A percentile compares a stretch with the other conserved stretches of the same genome.
Conservation (phyloP, 1,139 yeast species). For the Wickerhamiella infanticola region DNA sequence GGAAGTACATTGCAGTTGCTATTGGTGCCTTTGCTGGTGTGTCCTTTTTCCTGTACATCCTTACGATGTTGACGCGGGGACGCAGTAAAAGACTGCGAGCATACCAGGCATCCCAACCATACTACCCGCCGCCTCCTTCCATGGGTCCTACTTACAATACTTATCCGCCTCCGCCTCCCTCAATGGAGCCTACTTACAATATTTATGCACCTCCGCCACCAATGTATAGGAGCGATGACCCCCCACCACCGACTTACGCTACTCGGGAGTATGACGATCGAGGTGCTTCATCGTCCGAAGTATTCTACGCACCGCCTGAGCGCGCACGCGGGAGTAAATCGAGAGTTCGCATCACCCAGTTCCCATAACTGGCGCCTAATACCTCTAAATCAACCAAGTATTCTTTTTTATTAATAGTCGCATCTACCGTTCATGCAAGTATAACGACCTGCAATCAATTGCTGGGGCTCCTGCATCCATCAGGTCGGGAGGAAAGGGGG, state of each 20-base stretch:
- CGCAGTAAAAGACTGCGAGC: background rate
- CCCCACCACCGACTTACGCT: background rate
- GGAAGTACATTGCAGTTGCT: constrained; percentile 13
- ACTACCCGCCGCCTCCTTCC: background rate
- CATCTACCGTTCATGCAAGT: background rate
- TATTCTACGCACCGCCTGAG: too few relatives aligned
- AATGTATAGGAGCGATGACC: background rate
- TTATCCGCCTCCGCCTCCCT: background rate
- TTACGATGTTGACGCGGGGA: constrained; percentile 8
- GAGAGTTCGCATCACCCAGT: too few relatives aligned
- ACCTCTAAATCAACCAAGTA: background rate
- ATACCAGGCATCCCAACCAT: background rate
- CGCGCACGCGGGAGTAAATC: too few relatives aligned
- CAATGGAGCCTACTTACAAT: background rate
- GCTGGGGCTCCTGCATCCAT: too few relatives aligned
- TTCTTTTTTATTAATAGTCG: background rate
- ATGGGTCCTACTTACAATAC: background rate
- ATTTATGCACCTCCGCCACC: background rate
- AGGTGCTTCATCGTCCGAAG: too few relatives aligned
- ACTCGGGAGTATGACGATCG: too few relatives aligned
- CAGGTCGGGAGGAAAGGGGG: too few relatives aligned
- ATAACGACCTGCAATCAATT: background rate
- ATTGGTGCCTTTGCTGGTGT: constrained; percentile 16
- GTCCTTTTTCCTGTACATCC: constrained; percentile 11
- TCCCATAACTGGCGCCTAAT: too few relatives aligned